Conservation (phyloP, 441 rosid species). For the Gossypium aridum region DNA sequence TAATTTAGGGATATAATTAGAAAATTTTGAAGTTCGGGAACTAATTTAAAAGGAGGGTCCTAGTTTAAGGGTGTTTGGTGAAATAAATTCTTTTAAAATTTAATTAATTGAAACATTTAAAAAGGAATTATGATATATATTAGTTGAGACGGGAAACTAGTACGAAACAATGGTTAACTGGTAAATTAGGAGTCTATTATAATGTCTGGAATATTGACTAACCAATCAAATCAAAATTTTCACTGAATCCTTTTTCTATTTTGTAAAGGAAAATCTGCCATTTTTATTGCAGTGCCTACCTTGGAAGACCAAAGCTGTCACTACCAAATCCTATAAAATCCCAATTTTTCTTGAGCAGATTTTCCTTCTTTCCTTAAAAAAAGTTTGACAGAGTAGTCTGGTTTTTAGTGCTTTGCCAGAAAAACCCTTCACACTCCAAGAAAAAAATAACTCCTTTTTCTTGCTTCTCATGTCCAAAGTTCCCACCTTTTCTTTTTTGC, state of each 20-base stretch:
- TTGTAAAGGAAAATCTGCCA: background rate
- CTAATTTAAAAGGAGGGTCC: too few species aligned
- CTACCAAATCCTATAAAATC: conserved; percentile 32
- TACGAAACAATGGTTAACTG: background rate
- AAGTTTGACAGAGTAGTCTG: conserved; percentile 19
- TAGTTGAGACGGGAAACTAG: background rate
- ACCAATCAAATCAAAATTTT: background rate
- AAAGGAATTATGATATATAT: background rate
- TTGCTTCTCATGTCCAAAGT: background rate
- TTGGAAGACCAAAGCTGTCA: conserved; percentile 29
- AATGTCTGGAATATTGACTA: background rate
- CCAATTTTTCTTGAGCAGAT: conserved; percentile 8
- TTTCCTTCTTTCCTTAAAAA: background rate
- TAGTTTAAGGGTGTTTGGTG: too few species aligned
- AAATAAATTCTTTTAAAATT: background rate
- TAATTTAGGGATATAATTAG: too few species aligned
- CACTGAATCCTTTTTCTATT: background rate
- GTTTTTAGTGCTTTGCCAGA: conserved; percentile 4
- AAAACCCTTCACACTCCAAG: background rate
- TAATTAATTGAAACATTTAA: too few species aligned
- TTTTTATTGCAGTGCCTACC: conserved; percentile 19
- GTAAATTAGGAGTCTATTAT: background rate
- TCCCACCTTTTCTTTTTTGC: background rate
- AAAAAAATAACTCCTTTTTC: background rate
- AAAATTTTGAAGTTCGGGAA: too few species aligned